phyloP scores from a whole-genome alignment of 371 early-diverging fungal genomes.

The Lichtheimia ramosa region DNA sequence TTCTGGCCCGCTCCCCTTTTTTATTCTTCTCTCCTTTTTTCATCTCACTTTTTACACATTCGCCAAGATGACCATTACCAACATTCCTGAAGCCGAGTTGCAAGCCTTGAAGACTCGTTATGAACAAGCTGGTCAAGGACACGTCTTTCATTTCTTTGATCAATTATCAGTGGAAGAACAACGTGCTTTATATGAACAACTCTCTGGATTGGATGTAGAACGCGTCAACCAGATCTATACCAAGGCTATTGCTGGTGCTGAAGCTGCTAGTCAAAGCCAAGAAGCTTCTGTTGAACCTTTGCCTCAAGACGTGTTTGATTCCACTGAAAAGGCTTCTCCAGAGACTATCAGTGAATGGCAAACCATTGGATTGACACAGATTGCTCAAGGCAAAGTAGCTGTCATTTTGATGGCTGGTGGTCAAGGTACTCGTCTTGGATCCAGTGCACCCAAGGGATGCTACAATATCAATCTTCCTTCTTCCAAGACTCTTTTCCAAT shows the following conservation, averaged over 20 bases:
- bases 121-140: conserved; percentile 83
- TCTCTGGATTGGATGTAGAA: conserved; percentile 73
- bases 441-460: conserved; percentile 90
- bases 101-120: conserved; percentile 62
- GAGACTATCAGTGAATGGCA: conserved; percentile 72
- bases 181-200: conserved; percentile 61
- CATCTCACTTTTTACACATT: background rate
- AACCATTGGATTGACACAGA: conserved; percentile 71
- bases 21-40: conserved; percentile 2
- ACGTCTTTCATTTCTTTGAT: conserved; percentile 85
- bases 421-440: conserved; percentile 89
- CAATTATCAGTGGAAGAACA: conserved; percentile 62
- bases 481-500: conserved; percentile 83
- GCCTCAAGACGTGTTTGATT: conserved; percentile 74
- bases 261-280: conserved; percentile 37
- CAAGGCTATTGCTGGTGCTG: conserved; percentile 63
- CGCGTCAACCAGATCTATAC: conserved; percentile 79
- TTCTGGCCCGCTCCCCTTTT: conserved; percentile 5
- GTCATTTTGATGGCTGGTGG: conserved; percentile 93
- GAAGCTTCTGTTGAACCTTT: conserved; percentile 71
- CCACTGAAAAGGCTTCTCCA: conserved; percentile 60
- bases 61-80: conserved; percentile 21
- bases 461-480: conserved; percentile 91
- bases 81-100: conserved; percentile 35
- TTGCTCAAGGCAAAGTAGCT: conserved; percentile 88